Conservation (phyloP, 257 asterid species). For the Penstemon barbatus region DNA sequence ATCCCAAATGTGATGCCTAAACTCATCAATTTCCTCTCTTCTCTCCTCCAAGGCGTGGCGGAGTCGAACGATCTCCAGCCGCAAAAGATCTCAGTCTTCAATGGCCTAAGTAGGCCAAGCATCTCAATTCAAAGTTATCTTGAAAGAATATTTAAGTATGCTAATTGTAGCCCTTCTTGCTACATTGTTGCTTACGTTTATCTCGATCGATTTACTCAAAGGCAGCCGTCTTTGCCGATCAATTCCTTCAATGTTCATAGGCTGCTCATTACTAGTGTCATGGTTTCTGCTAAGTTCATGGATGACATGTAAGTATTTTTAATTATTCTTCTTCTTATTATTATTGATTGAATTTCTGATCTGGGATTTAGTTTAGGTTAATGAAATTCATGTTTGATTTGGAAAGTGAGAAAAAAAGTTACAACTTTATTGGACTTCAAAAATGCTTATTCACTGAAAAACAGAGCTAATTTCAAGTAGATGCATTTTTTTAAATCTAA, state of each 20-base stretch:
- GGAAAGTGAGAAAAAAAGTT: neutral
- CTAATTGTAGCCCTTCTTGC: constrained; percentile 92
- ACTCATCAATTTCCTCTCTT: constrained; percentile 72
- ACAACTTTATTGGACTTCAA: neutral
- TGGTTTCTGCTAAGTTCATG: constrained; percentile 97
- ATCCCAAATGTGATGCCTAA: constrained; percentile 58
- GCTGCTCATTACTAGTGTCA: constrained; percentile 85
- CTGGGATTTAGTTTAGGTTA: neutral
- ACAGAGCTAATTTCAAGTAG: too few relatives aligned
- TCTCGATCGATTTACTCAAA: constrained; percentile 81
- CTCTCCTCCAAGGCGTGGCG: constrained; percentile 70
- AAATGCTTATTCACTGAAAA: neutral
- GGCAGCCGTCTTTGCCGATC: constrained; percentile 70
- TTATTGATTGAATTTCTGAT: neutral
- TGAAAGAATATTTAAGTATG: constrained; percentile 83
- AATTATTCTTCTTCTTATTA: neutral
- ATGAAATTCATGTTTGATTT: neutral
- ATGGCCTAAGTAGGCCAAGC: constrained; percentile 72
- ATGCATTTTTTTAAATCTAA: neutral
- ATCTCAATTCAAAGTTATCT: constrained; percentile 76
- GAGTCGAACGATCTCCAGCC: constrained; percentile 72
- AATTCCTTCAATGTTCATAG: constrained; percentile 85
- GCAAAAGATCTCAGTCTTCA: constrained; percentile 75
- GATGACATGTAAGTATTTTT: constrained; percentile 73
- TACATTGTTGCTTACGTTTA: constrained; percentile 87